Evolutionary conservation across 805 yeast species (phyloP), one percentile per base, ranked within the genome.

Genomic region (Yamadazyma tumulicola): DNA sequence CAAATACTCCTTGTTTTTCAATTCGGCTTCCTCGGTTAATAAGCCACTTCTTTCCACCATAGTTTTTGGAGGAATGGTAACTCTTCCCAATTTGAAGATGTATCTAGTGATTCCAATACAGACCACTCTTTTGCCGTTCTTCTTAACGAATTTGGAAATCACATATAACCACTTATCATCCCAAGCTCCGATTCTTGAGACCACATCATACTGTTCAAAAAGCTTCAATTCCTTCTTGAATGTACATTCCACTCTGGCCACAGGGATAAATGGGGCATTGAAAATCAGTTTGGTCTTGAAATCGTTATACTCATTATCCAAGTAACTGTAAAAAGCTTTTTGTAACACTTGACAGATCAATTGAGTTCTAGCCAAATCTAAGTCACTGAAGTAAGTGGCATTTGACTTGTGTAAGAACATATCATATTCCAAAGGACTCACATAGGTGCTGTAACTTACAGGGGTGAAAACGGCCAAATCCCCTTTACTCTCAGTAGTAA

Each of bases 401-500:
- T 91, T 91, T 37, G 83, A 77, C 63, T 89, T 91, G 65, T 89
- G 97, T 31, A 87, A 49, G 52, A 86, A 86, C 64, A 85, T 74
- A 57, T 89, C 97, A 52, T 86, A 79, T 53, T 89, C 97, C 50
- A 84, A 59, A 6, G 84, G 77, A 1, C 91, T 80, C 19, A 83
- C 84, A 40, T 75, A 76, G 0, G 88, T 73, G 15, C 55, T 44
- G 43, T 64, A 64, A 10, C 54, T 47, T 1, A 65, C 51, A 28
- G 72, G 64, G 9, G 66, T 61, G 53, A 80, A 79, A n/a, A 67
- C 45, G 25, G 62, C 49, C 46, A 55, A 16, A 41, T 45, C 37
- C 31, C 39, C 46, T 33, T 29, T 48, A 15, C 38, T 26, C 7
- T 43, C 42, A 27, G 43, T 52, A 26, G 57, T 54, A 25, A 56